phyloP scores from a whole-genome alignment of 2,329 filamentous ascomycete genomes.

The Calonectria ilicicola region DNA sequence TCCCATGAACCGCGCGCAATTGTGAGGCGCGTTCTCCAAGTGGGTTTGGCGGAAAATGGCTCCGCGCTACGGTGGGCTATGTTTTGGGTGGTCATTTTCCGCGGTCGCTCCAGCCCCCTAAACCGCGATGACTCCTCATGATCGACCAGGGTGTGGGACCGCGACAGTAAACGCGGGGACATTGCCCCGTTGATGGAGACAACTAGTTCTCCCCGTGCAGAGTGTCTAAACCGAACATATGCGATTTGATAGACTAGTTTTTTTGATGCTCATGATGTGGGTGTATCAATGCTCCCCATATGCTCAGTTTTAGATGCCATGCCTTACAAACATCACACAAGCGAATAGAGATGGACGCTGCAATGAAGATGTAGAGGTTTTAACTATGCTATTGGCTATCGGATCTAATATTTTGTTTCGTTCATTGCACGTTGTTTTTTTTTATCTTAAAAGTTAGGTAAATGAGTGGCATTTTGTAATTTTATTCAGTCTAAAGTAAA shows the following conservation, averaged over 20 bases:
- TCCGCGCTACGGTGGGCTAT: neutral
- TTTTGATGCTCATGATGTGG: neutral
- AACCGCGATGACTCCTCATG: neutral
- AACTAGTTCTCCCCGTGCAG: neutral
- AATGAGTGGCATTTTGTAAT: neutral
- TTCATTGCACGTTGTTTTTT: no score
- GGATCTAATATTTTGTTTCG: neutral
- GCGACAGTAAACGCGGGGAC: neutral
- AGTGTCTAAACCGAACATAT: no score
- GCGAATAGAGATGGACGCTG: no score
- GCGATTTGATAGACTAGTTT: neutral
- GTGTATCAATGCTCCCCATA: neutral
- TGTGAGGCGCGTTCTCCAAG: neutral
- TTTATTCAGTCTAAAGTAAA: neutral
- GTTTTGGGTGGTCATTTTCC: neutral
- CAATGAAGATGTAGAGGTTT: no score
- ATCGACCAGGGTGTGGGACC: neutral
- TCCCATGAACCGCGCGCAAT: neutral
- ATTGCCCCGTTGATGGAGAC: no score
- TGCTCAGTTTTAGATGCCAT: neutral
- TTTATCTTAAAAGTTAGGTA: neutral
- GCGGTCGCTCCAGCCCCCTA: neutral
- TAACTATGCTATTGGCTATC: neutral
- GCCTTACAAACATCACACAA: no score
- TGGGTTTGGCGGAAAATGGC: neutral